A percentile compares a stretch with the other conserved stretches of the same genome.
Evolutionary conservation across 805 yeast species (phyloP).

Genomic region (fission yeast (Schizosaccharomyces pombe)): DNA sequence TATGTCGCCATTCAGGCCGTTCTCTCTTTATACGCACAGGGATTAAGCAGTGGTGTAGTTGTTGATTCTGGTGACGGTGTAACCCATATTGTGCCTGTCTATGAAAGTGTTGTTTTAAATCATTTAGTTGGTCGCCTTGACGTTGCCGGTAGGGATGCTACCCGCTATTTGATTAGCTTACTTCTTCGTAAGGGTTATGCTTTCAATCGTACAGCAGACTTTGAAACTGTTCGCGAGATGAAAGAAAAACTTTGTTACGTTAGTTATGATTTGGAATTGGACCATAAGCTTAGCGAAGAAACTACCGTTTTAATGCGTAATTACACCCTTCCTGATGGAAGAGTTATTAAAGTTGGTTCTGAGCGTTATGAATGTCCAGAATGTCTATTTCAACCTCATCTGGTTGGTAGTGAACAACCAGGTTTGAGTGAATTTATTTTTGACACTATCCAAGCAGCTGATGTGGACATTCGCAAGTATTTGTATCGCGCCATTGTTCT

Average conservation of each 20-base stretch:
- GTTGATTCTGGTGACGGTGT: constrained; percentile 98
- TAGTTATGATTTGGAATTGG: constrained; percentile 78
- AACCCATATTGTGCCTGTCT: constrained; percentile 93
- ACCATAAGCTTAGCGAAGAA: constrained; percentile 65
- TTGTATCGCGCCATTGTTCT: constrained; percentile 78
- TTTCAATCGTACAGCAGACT: constrained; percentile 94
- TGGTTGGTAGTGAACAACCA: constrained; percentile 89
- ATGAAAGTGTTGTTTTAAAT: constrained; percentile 87
- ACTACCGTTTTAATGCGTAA: constrained; percentile 85
- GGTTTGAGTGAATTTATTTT: constrained; percentile 86
- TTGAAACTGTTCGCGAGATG: constrained; percentile 84
- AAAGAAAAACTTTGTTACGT: constrained; percentile 94
- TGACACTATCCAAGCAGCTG: constrained; percentile 84
- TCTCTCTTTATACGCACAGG: constrained; percentile 85
- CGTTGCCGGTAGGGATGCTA: constrained; percentile 95
- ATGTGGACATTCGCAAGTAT: constrained; percentile 74
- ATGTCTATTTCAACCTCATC: constrained; percentile 83
- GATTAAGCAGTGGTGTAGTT: constrained; percentile 79
- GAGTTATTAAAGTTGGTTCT: constrained; percentile 78
- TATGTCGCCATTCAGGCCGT: constrained; percentile 95
- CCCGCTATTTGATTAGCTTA: constrained; percentile 79
- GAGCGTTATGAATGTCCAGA: constrained; percentile 95
- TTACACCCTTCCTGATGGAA: constrained; percentile 92
- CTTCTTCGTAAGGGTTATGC: constrained; percentile 91
- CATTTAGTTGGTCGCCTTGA: constrained; percentile 80